phyloP scores from a whole-genome alignment of 2,329 filamentous ascomycete species.

The Arthrinium phaeospermum region DNA sequence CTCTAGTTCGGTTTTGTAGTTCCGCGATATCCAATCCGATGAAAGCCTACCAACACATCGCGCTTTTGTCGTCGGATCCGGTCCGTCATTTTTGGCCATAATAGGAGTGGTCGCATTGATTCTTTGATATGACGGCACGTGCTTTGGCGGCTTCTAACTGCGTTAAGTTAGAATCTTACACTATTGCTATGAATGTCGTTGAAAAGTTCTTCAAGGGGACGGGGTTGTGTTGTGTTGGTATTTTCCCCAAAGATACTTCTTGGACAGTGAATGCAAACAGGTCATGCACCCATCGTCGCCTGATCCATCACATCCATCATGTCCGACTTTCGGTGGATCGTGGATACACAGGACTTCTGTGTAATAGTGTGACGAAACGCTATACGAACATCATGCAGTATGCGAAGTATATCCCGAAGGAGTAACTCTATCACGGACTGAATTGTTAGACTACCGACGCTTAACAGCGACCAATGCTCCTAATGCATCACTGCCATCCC shows the following conservation, averaged over 20 bases:
- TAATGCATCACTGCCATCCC: not conserved
- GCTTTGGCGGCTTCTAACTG: not conserved
- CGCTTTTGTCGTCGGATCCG: not conserved
- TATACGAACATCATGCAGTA: not conserved
- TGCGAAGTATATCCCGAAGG: not conserved
- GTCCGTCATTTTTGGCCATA: not conserved
- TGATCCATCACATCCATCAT: conserved; percentile 1
- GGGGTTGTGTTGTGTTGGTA: not conserved
- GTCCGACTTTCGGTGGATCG: not conserved
- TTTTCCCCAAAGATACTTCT: not conserved
- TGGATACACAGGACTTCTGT: not conserved
- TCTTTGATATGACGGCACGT: not conserved
- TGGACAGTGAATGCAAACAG: not conserved
- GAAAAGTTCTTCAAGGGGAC: not conserved
- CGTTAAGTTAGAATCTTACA: not conserved
- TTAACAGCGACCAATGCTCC: not conserved
- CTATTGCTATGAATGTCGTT: not conserved
- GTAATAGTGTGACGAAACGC: not conserved
- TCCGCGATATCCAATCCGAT: not conserved
- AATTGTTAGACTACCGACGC: not conserved
- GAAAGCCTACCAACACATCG: not conserved
- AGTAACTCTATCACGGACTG: not conserved
- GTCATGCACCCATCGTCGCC: not conserved
- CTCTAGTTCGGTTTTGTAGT: not conserved
- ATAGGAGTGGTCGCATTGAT: not conserved